Evolutionary conservation across 2,329 filamentous ascomycete genomes (phyloP), one percentile per base, ranked within the genome.

Genomic region (Fusarium pseudocircinatum): DNA sequence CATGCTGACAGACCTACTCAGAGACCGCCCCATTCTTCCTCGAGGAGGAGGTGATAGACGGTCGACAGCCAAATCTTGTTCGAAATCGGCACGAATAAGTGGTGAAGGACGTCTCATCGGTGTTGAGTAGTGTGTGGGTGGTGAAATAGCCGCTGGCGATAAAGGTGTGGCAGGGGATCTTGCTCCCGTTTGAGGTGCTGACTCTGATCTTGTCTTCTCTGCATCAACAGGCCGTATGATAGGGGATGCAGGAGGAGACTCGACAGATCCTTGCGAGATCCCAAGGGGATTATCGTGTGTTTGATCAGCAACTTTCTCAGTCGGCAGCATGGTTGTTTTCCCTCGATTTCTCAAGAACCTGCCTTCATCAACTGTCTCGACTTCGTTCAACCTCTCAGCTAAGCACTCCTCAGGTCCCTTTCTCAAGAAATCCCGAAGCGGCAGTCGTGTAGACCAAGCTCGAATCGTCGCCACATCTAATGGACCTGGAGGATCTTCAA

Each of bases 361-460:
- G 3, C 75, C 70, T 36, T 79, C 79, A 6, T 80, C 80, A 0
- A 80, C 77, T 1, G 72, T 73, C 15, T 83, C 80, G 1, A 81
- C 79, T 63, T 84, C 82, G 34, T 81, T 85, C 22, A 91, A 70
- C 18, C 90, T 82, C 61, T 89, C 87, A 18, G 84, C 83, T 10
- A 91, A 76, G 69, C 89, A 91, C 24, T 79, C 80, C 13, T 89
- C 86, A 0, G 89, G 88, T 0, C 90, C 90, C 30, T 87, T 87
- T 7, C 81, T 78, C 4, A 91, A 75, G 52, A 90, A 92, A 4
- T 90, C 85, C 62, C 84, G 76, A 32, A 90, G 80, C n/a, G 86
- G 81, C 63, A 88, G 69, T 70, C 86, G 83, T 26, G 85, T 85
- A 47, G 88, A 83, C 82, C 89, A 88, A 0, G 88, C 81, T 7